Base-by-base conservation (phyloP, 2,329 filamentous ascomycete genomes). In the Verticillium longisporum region DNA sequence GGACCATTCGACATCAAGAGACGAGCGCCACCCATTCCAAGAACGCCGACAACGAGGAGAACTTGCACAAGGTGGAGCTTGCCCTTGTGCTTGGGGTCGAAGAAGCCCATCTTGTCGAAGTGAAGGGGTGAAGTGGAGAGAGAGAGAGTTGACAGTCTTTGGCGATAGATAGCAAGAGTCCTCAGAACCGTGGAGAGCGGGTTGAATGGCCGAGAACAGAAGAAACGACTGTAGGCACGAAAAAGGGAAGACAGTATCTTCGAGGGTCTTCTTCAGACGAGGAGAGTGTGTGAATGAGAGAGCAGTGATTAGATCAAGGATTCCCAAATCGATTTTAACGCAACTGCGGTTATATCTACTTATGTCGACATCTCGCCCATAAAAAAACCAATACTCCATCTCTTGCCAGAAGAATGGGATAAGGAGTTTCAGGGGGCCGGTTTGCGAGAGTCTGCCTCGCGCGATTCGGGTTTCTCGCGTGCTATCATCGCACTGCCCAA, bases 61-160 rank as follows among this genome's bases (percentile, higher is more conserved):
- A 62, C 50, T n/a, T 61, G 60, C 18, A 58, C 14, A 18, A 63
- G 56, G 18, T 63, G 62, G 34, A 61, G 26, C 56, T 63, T 63
- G 50, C 37, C 58, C 56, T 61, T 63, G 58, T 63, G 53, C n/a
- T 55, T 53, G 14, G 60, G 53, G 56, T 63, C 57, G 58, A 63
- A 63, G 38, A 63, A 54, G 1, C 55, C 62, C 62, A 63, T 63
- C 33, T 15, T 62, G 38, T 10, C 18, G 45, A 10, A 50, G 6
- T n/a, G 11, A 50, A 18, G n/a, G 6, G n/a, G 14, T 14, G 38
- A 41, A 41, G 38, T 26, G 26, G n/a, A n/a, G 26, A 26, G 26
- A 26, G 26, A 26, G 4, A 26, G 26, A 26, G 26, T 26, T 26
- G 26, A 26, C 26, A 26, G 4, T 3, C 2, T 26, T 26, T 26